Evolutionary conservation across 1,284 basidiomycete genomes (phyloP).

Genomic region (Rhodotorula mucilaginosa): DNA sequence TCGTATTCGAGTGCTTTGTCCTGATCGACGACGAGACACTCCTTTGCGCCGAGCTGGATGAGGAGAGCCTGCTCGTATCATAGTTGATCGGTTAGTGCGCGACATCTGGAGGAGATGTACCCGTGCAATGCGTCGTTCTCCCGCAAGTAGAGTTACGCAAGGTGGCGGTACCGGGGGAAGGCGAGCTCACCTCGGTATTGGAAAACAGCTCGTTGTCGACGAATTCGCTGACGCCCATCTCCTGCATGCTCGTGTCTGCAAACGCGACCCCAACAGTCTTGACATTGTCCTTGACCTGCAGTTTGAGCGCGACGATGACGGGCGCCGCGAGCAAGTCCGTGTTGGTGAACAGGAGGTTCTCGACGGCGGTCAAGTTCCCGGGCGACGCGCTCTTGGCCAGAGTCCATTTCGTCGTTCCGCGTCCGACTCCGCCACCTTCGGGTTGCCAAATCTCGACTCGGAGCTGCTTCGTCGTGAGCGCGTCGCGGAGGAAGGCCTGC

Average conservation of each 20-base stretch:
- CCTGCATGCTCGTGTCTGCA: slow-evolving; percentile 57
- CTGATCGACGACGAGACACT: slow-evolving; percentile 64
- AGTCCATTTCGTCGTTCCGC: slow-evolving; percentile 36
- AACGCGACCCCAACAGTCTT: slow-evolving; percentile 58
- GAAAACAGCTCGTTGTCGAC: slow-evolving; percentile 94
- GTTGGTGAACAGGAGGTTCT: slow-evolving; percentile 85
- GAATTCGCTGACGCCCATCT: slow-evolving; percentile 73
- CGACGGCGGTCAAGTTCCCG: slow-evolving; percentile 88
- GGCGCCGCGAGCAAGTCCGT: slow-evolving; percentile 81
- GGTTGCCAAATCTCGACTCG: slow-evolving; percentile 72
- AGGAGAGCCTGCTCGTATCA: slow-evolving; percentile 67
- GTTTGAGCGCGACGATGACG: slow-evolving; percentile 84
- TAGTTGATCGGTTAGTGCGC: no score
- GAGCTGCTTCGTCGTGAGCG: slow-evolving; percentile 84
- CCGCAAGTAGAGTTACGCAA: no score
- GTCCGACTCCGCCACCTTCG: slow-evolving; percentile 24
- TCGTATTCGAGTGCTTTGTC: slow-evolving; percentile 69
- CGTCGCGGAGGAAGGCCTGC: slow-evolving; percentile 81
- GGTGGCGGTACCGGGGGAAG: no score
- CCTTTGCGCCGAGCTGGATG: slow-evolving; percentile 95
- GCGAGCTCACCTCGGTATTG: slow-evolving; percentile 74
- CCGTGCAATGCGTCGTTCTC: no score
- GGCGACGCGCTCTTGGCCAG: slow-evolving; percentile 70
- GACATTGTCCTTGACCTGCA: slow-evolving; percentile 60
- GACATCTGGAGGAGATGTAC: no score